A percentile compares a stretch with the other conserved stretches of the same genome.
These are phyloP conservation scores for Carex kokanica DNA, from an alignment of 176 grass and related monocot genomes.

Conservation along the genomic window DNA sequence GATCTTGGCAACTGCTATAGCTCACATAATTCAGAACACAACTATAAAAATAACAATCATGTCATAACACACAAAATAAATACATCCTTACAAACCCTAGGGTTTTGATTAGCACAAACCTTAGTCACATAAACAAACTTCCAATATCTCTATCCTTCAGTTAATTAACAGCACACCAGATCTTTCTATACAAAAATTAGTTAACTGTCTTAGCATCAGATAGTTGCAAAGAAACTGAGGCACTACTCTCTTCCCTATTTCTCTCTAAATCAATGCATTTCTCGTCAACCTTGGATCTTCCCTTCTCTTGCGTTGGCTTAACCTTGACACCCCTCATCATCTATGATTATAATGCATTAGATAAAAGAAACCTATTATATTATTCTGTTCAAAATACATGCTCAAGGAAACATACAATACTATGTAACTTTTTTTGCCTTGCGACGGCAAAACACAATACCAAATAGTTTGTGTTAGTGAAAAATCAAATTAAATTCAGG, in stretches of 20 bases:
- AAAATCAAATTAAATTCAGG: neutral
- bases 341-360: conserved; percentile 19
- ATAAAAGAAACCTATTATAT: neutral
- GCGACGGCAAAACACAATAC: neutral
- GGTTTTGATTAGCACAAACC: neutral
- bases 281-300: conserved; percentile 17
- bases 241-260: neutral
- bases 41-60: neutral
- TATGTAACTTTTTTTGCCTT: neutral
- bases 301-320: conserved; percentile 31
- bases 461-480: neutral
- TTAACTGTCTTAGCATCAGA: neutral
- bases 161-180: neutral
- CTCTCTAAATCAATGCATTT: conserved; percentile 27
- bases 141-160: neutral
- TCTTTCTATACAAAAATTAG: neutral
- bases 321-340: conserved; percentile 97
- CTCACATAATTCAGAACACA: neutral
- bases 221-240: neutral
- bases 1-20: neutral
- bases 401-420: neutral
- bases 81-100: neutral
- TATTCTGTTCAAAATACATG: neutral
- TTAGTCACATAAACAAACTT: neutral
- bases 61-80: neutral